Conservation (phyloP, 768 basidiomycete species). For the Tylopilus sp. region DNA sequence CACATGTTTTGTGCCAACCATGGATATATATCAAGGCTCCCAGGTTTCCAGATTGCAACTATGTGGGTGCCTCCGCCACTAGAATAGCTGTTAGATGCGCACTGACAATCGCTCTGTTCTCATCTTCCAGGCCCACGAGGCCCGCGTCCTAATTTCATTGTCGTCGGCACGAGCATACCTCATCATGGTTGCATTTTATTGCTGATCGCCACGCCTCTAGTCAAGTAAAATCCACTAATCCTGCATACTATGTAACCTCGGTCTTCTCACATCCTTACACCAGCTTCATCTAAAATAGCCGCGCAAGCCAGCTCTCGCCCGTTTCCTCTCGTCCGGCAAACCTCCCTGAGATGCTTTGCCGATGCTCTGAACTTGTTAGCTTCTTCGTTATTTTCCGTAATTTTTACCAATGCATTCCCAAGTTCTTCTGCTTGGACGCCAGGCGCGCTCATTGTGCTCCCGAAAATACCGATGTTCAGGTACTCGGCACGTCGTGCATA, state of each 20-base stretch:
- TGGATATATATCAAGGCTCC: too few relatives aligned
- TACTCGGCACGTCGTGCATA: not conserved
- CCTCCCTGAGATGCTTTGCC: conserved; percentile 1
- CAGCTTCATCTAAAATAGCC: not conserved
- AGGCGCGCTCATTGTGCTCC: not conserved
- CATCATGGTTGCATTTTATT: too few relatives aligned
- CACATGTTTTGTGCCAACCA: too few relatives aligned
- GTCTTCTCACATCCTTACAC: not conserved
- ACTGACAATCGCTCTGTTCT: too few relatives aligned
- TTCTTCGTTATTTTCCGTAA: conserved; percentile 6
- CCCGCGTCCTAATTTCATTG: too few relatives aligned
- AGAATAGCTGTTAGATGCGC: too few relatives aligned
- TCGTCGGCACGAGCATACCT: too few relatives aligned
- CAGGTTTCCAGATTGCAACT: too few relatives aligned
- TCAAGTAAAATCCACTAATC: too few relatives aligned
- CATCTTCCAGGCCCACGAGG: too few relatives aligned
- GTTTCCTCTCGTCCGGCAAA: not conserved
- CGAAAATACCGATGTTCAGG: conserved; percentile 5
- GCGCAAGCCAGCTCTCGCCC: not conserved
- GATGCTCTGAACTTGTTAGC: not conserved
- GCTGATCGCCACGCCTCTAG: too few relatives aligned
- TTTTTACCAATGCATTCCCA: conserved; percentile 1
- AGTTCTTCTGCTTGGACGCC: conserved; percentile 1
- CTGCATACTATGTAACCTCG: not conserved
- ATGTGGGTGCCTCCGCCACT: too few relatives aligned